These are phyloP conservation scores for Diutina scorzettiae DNA, from an alignment of 1,139 yeast species.

Conservation along the genomic window DNA sequence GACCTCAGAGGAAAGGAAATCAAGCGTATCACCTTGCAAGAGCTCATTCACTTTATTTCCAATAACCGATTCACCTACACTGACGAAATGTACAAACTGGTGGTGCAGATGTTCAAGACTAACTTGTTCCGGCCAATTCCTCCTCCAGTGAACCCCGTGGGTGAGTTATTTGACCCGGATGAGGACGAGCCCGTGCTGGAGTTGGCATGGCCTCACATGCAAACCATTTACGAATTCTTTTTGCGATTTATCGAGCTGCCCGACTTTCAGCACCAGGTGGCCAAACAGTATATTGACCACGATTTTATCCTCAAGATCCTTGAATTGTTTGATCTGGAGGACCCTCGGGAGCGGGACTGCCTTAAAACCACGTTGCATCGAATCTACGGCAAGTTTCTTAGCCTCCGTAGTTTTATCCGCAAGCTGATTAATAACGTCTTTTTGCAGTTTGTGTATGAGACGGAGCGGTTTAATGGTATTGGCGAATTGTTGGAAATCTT, in stretches of 20 bases:
- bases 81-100: constrained; percentile 82
- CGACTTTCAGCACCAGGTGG: constrained; percentile 86
- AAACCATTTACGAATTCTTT: constrained; percentile 87
- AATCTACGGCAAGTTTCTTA: constrained; percentile 88
- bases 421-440: constrained; percentile 87
- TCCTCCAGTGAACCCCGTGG: constrained; percentile 95
- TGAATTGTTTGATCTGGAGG: constrained; percentile 92
- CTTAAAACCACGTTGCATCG: constrained; percentile 90
- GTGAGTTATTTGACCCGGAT: constrained; percentile 94
- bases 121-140: constrained; percentile 93
- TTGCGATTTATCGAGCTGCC: constrained; percentile 88
- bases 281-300: constrained; percentile 90
- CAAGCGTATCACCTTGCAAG: constrained; percentile 76
- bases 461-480: constrained; percentile 91
- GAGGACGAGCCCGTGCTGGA: constrained; percentile 97
- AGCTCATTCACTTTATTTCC: constrained; percentile 78
- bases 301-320: constrained; percentile 68
- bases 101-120: constrained; percentile 78
- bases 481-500: constrained; percentile 90
- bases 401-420: constrained; percentile 82
- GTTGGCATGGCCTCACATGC: constrained; percentile 99
- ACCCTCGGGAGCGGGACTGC: constrained; percentile 91
- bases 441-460: constrained; percentile 86
- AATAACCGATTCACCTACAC: constrained; percentile 74
- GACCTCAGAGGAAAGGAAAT: constrained; percentile 90